These are phyloP conservation scores for Brassica rapa DNA, from an alignment of 345 rosid species.

Conservation along the genomic window DNA sequence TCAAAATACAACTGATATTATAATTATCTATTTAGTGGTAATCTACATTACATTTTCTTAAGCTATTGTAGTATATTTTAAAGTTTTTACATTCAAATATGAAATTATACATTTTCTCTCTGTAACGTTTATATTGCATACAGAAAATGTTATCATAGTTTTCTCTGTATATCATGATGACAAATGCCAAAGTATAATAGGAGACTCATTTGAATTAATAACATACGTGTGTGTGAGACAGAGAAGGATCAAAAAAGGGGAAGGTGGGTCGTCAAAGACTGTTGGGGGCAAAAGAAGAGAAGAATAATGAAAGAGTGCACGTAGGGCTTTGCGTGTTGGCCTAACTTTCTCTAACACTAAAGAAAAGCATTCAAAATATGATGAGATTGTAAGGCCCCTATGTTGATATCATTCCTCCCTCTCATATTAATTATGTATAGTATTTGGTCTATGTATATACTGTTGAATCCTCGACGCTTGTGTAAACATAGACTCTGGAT, in stretches of 20 bases:
- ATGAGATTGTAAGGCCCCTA: slow-evolving; percentile 39
- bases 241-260: slow-evolving; percentile 14
- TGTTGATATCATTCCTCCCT: slow-evolving; percentile 51
- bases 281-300: slow-evolving; percentile 43
- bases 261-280: slow-evolving; percentile 42
- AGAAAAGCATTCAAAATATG: slow-evolving; percentile 11
- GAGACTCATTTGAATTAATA: slow-evolving; percentile 23
- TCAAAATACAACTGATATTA: not conserved
- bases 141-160: not conserved
- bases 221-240: not conserved
- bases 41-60: not conserved
- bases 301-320: slow-evolving; percentile 50
- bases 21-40: not conserved
- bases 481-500: not conserved
- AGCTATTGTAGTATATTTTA: not conserved
- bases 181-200: slow-evolving; percentile 14
- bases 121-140: not conserved
- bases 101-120: not conserved
- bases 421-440: slow-evolving; percentile 1
- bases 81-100: not conserved
- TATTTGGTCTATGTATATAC: slow-evolving; percentile 14
- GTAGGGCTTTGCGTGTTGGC: slow-evolving; percentile 70
- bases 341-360: slow-evolving; percentile 37
- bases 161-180: slow-evolving; percentile 14
- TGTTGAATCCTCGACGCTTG: not conserved